Evolutionary conservation across 306 rosid genomes (phyloP).

Genomic region (Quercus parvula): DNA sequence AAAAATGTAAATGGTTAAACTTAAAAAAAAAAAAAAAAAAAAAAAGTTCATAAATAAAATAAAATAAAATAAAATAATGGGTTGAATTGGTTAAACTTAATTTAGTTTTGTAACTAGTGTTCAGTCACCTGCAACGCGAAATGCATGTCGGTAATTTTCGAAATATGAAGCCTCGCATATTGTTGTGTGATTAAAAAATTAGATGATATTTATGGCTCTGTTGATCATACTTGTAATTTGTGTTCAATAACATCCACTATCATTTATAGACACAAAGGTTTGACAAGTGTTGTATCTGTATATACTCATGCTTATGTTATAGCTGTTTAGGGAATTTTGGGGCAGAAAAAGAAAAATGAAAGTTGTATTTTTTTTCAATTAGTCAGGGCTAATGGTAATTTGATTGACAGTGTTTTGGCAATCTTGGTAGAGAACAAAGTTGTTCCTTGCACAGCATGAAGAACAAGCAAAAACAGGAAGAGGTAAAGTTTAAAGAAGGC

Average conservation of each 20-base stretch:
- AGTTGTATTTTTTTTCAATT: not conserved
- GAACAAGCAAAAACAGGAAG: conserved; percentile 52
- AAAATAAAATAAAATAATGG: no score
- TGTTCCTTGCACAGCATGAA: conserved; percentile 32
- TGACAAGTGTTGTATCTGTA: not conserved
- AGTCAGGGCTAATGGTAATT: not conserved
- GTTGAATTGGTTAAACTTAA: no score
- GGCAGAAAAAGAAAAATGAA: not conserved
- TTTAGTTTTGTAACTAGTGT: no score
- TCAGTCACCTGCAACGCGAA: no score
- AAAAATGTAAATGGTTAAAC: no score
- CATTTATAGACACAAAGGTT: not conserved
- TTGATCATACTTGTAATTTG: not conserved
- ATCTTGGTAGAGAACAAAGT: conserved; percentile 78
- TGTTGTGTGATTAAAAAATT: no score
- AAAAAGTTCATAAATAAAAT: no score
- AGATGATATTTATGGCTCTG: no score
- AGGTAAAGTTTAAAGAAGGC: conserved; percentile 18
- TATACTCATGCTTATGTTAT: not conserved
- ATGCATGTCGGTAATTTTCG: no score
- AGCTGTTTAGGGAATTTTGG: not conserved
- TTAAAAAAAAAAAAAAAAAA: no score
- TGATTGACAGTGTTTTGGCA: conserved; percentile 62
- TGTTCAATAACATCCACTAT: not conserved
- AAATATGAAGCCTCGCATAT: no score